Base-by-base conservation (phyloP, 2,329 filamentous ascomycete genomes). In the Aspergillus sp. region DNA sequence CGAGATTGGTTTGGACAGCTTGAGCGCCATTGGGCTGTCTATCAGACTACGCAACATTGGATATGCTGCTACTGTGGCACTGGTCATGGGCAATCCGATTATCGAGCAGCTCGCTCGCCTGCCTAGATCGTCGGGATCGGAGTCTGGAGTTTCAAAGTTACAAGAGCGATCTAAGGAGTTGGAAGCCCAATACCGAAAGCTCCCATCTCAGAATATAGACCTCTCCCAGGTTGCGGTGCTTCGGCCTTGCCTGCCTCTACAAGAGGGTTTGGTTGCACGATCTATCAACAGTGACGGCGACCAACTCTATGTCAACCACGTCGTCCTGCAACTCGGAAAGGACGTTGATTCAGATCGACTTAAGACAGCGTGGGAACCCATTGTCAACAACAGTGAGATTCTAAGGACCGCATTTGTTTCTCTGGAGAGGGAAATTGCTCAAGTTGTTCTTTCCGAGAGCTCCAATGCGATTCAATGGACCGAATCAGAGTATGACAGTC, bases 241-340 rank as follows among this genome's bases (percentile, higher is more conserved):
- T 15, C 58, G 64, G 8, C 69, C 71, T 39, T 72, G 70, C 34
- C 55, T 71, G 11, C 70, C 71, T 11, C 58, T 73, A 22, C 71
- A 73, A 51, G 70, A 72, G 48, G 69, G 66, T 20, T 54, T 75
- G 30, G 68, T 76, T n/a, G 72, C 73, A n/a, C 67, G 70, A n/a
- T 73, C 72, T 6, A 62, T 76, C 18, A 66, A 70, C 12, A 63
- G 68, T 4, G 60, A 70, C 13, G 56, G 57, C n/a, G 61, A 65
- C 30, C 68, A 73, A 6, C 69, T 71, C 22, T 78, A 76, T 22
- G 65, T 76, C 53, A 75, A 76, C 53, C 76, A 77, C 48, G 65
- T 73, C 15, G 64, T 69, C 44, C 59, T 78, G 26, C 66, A 73
- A 53, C 65, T 78, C 12, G 65, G 67, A 15, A 44, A 63, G 3